Conservation (phyloP, 169 alveolate species). For the Plasmodium gonderi region DNA sequence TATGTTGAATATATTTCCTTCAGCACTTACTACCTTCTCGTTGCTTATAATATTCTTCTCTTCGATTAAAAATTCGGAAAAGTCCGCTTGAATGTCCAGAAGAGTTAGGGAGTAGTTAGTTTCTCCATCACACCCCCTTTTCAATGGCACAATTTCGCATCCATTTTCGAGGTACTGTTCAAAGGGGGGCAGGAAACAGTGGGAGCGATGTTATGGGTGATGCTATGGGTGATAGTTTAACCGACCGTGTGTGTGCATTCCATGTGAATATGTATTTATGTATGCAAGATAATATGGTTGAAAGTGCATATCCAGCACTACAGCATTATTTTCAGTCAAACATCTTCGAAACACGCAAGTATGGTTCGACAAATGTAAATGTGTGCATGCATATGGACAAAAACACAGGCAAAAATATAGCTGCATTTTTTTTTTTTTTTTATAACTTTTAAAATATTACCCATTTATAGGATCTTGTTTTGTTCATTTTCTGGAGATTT, state of each 20-base stretch:
- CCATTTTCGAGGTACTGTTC: conserved; percentile 60
- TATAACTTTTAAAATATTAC: conserved; percentile 22
- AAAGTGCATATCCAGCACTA: too few species aligned
- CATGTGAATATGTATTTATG: too few species aligned
- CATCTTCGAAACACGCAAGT: neutral
- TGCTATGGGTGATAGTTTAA: too few species aligned
- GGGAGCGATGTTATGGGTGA: neutral
- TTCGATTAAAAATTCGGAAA: conserved; percentile 62
- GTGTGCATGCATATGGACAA: neutral
- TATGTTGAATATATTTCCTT: conserved; percentile 17
- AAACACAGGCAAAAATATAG: neutral
- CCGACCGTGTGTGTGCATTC: too few species aligned
- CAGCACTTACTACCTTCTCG: conserved; percentile 30
- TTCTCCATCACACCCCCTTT: conserved; percentile 3
- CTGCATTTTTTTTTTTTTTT: neutral
- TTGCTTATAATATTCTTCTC: conserved; percentile 56
- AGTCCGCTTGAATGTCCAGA: conserved; percentile 70
- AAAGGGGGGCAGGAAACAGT: neutral
- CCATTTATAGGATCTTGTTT: conserved; percentile 60
- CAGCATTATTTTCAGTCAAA: too few species aligned
- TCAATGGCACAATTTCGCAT: conserved; percentile 66
- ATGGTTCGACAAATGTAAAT: neutral
- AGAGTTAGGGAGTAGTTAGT: conserved; percentile 37
- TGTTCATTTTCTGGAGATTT: conserved; percentile 16
- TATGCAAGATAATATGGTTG: too few species aligned